These are phyloP conservation scores for Dipteronia sinensis DNA, from an alignment of 345 rosid genomes.

Conservation along the genomic window DNA sequence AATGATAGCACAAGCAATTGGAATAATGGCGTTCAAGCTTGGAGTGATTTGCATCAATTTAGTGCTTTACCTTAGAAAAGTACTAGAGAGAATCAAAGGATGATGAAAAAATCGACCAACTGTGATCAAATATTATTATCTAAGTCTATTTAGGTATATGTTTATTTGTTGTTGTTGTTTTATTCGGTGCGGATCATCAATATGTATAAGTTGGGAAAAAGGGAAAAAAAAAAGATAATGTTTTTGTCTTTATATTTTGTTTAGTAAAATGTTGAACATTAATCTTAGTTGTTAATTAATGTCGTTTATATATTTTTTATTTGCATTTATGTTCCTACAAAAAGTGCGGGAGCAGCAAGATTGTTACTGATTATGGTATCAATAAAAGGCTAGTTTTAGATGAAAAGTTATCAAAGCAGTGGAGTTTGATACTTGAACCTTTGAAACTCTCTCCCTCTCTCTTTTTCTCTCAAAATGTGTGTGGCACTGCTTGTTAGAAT, in stretches of 20 bases:
- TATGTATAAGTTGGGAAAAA: slow-evolving; percentile 27
- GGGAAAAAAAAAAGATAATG: slow-evolving; percentile 10
- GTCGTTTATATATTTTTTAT: slow-evolving; percentile 1
- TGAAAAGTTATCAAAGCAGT: slow-evolving; percentile 18
- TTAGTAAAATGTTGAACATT: slow-evolving; percentile 29
- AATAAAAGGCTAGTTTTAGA: slow-evolving; percentile 19
- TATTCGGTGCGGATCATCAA: slow-evolving; percentile 28
- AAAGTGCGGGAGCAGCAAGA: slow-evolving; percentile 19
- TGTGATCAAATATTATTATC: slow-evolving; percentile 5
- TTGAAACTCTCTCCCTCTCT: not conserved
- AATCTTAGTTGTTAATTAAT: slow-evolving; percentile 7
- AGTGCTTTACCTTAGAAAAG: slow-evolving; percentile 48
- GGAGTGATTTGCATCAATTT: slow-evolving; percentile 51
- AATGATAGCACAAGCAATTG: slow-evolving; percentile 32
- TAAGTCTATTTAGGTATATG: slow-evolving; percentile 33
- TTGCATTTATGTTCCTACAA: slow-evolving; percentile 12
- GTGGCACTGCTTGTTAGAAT: not conserved
- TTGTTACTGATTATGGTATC: slow-evolving; percentile 20
- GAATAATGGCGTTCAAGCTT: slow-evolving; percentile 43
- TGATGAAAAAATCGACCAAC: not conserved
- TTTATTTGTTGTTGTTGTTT: slow-evolving; percentile 27
- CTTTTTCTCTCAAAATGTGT: not conserved
- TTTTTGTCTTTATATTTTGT: slow-evolving; percentile 7
- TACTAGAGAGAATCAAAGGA: slow-evolving; percentile 6
- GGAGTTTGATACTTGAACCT: not conserved